Conservation (phyloP, 805 yeast genomes). For the Ogataea wickerhamii region DNA sequence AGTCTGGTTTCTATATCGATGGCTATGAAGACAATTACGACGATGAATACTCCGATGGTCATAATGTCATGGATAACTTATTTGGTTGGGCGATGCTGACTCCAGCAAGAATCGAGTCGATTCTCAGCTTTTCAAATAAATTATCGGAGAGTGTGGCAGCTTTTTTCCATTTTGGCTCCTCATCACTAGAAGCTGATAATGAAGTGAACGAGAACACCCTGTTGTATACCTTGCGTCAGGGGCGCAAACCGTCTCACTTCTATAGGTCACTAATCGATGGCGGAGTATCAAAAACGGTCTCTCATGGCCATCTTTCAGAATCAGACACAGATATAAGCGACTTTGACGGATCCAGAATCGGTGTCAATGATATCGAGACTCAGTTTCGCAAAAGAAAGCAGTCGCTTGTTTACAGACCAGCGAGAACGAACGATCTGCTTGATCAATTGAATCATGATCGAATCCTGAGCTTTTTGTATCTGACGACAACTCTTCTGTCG, state of each 20-base stretch:
- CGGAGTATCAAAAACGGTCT: slow-evolving; percentile 1
- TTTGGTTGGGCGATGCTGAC: slow-evolving; percentile 23
- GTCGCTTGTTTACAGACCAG: slow-evolving; percentile 10
- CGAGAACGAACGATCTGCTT: slow-evolving; percentile 14
- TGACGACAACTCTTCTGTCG: slow-evolving; percentile 38
- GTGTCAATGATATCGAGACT: background rate
- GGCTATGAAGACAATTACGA: slow-evolving; percentile 31
- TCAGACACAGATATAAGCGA: slow-evolving; percentile 20
- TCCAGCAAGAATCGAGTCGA: slow-evolving; percentile 20
- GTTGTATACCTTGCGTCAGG: background rate
- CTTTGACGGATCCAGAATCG: background rate
- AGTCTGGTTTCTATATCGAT: slow-evolving; percentile 36
- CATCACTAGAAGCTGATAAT: background rate
- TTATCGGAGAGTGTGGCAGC: slow-evolving; percentile 10
- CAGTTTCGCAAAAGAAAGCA: slow-evolving; percentile 8
- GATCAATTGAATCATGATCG: slow-evolving; percentile 37
- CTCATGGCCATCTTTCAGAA: slow-evolving; percentile 7
- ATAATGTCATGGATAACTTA: slow-evolving; percentile 10
- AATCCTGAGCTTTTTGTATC: slow-evolving; percentile 42
- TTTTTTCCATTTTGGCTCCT: background rate
- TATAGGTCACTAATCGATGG: slow-evolving; percentile 13
- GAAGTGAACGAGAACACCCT: background rate
- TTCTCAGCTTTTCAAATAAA: slow-evolving; percentile 22
- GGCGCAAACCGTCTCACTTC: slow-evolving; percentile 5
- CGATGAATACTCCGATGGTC: background rate